Percentiles rank a stretch among this genome's conserved stretches.
Conservation (phyloP, 306 rosid genomes). For the Gastrolobium villosum region DNA sequence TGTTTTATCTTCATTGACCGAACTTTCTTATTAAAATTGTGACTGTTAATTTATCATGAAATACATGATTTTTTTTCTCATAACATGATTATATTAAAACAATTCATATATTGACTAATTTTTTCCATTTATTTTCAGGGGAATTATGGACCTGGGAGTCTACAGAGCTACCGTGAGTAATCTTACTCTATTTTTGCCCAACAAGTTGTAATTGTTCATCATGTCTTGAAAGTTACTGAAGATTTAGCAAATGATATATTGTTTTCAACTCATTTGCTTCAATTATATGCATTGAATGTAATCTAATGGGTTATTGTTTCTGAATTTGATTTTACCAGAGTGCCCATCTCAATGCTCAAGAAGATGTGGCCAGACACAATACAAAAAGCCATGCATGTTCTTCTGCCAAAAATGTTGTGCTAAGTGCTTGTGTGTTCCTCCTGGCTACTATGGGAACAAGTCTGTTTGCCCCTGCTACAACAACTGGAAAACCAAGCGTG, state of each 20-base stretch:
- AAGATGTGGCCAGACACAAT: conserved; percentile 60
- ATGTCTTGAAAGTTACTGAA: neutral
- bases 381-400: conserved; percentile 68
- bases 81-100: neutral
- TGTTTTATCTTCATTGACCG: no score
- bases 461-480: conserved; percentile 72
- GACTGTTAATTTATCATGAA: no score
- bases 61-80: no score
- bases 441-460: conserved; percentile 71
- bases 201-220: neutral
- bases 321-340: conserved; percentile 47
- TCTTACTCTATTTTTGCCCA: neutral
- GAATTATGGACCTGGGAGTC: conserved; percentile 62
- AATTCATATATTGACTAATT: neutral
- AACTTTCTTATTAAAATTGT: no score
- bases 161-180: conserved; percentile 57
- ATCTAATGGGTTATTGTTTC: neutral
- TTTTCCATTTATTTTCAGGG: conserved; percentile 49
- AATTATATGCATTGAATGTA: neutral
- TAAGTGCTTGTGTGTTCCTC: conserved; percentile 66
- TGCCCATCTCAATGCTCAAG: conserved; percentile 57
- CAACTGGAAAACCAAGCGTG: conserved; percentile 72
- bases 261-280: neutral
- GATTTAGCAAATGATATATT: neutral
- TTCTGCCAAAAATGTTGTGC: conserved; percentile 67